phyloP scores from a whole-genome alignment of 2,329 filamentous ascomycete genomes.

The Diaporthe citriasiana region DNA sequence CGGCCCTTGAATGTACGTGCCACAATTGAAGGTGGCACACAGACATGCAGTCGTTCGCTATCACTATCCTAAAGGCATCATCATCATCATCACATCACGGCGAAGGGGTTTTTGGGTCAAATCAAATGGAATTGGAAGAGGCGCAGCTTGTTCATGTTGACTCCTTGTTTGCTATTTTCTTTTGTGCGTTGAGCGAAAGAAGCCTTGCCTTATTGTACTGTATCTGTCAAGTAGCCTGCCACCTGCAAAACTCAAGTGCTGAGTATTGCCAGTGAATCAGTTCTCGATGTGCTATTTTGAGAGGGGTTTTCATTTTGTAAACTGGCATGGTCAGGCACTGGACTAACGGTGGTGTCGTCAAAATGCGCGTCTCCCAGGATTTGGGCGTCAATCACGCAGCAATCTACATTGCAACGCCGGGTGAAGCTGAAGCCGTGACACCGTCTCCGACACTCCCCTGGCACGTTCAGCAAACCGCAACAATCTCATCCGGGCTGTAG shows the following conservation, averaged over 20 bases:
- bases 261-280: conserved; percentile 33
- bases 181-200: conserved; percentile 17
- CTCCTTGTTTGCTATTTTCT: background rate
- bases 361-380: background rate
- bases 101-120: background rate
- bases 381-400: background rate
- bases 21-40: background rate
- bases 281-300: background rate
- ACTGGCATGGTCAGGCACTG: background rate
- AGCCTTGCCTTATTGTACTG: conserved; percentile 26
- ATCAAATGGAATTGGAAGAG: conserved; percentile 22
- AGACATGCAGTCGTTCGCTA: conserved; percentile 7
- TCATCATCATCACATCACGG: conserved; percentile 26
- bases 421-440: background rate
- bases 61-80: background rate
- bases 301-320: background rate
- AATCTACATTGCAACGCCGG: no score
- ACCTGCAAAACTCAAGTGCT: conserved; percentile 35
- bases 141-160: background rate
- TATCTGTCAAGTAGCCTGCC: conserved; percentile 16
- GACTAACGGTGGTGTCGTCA: background rate
- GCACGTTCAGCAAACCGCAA: background rate
- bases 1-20: background rate
- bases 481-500: background rate
- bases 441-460: background rate